Conservation (phyloP, 2,329 filamentous ascomycete genomes). For the Colletotrichum limetticola region DNA sequence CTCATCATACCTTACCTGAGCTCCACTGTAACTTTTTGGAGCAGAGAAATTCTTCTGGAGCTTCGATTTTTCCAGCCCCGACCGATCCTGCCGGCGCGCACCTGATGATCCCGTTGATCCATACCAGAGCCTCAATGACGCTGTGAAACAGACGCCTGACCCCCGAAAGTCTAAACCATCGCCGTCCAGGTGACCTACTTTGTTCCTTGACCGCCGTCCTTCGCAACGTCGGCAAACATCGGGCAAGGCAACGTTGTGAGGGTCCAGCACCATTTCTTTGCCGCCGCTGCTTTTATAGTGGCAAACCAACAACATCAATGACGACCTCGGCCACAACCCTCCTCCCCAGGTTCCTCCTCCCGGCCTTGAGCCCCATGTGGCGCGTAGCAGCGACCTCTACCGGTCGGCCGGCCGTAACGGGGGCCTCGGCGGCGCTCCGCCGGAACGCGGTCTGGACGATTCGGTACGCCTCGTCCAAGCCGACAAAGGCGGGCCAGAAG, state of each 20-base stretch:
- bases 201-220: not conserved
- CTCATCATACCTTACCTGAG: not conserved
- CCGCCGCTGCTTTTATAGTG: not conserved
- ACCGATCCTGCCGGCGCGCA: conserved; percentile 17
- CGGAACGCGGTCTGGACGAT: conserved; percentile 37
- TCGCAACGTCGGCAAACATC: conserved; percentile 1
- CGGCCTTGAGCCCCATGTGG: conserved; percentile 69
- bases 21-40: conserved; percentile 12
- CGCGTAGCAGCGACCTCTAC: conserved; percentile 45
- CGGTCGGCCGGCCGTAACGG: conserved; percentile 38
- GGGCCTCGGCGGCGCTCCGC: conserved; percentile 5
- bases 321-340: conserved; percentile 56
- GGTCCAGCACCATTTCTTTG: not conserved
- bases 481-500: conserved; percentile 51
- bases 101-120: conserved; percentile 27
- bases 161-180: not conserved
- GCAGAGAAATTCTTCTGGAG: conserved; percentile 30
- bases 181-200: conserved; percentile 21
- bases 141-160: conserved; percentile 24
- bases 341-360: conserved; percentile 77
- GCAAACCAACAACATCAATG: conserved; percentile 45
- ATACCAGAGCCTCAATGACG: conserved; percentile 29
- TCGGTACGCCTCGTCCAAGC: conserved; percentile 46
- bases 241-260: not conserved
- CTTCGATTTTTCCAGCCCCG: conserved; percentile 30